Evolutionary conservation across 2,329 filamentous ascomycete species (phyloP), one percentile per base, ranked within the genome.

Genomic region (Passalora sequoiae): DNA sequence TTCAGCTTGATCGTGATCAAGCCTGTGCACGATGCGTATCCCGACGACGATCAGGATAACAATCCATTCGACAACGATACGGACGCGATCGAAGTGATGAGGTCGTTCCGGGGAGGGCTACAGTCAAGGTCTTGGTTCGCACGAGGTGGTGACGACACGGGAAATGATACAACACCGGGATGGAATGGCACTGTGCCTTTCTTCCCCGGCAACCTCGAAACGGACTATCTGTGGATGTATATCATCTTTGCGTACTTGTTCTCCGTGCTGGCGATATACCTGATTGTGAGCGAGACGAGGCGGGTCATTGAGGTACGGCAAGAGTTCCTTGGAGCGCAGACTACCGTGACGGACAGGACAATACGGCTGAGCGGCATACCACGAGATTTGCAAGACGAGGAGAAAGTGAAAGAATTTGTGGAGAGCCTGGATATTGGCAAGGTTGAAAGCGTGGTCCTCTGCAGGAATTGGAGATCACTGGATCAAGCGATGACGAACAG

Each of bases 181-280:
- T 24, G 19, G 19, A 32, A 16, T 15, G 38, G 40, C 25, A 44
- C 38, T 4, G 43, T 50, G 15, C 50, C 45, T 3, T 49, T 50
- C 24, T 49, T 41, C 28, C 50, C 49, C 2, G 47, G 40, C 16
- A 53, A 61, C 30, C 43, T 64, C 44, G 66, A 69, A 42, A 70
- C 66, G 12, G 71, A 73, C 44, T 95, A 89, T 57, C 70, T 96
- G 1, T 96, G 91, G 89, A 86, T 91, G 59, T 96, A 97, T 60
- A 78, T 95, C 10, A 73, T 86, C n/a, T 98, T 98, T 58, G 86
- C 89, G 1, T 98, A 96, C 69, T 75, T 97, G 38, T 98, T 97
- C 65, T 91, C 84, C 4, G 79, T 73, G 1, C 68, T 97, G 30
- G 85, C 86, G 0, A 71, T 96, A 9, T 94, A 89, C 62, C 78